phyloP scores from a whole-genome alignment of 192 early-diverging fungal genomes.

The Tieghemiomyces parasiticus region DNA sequence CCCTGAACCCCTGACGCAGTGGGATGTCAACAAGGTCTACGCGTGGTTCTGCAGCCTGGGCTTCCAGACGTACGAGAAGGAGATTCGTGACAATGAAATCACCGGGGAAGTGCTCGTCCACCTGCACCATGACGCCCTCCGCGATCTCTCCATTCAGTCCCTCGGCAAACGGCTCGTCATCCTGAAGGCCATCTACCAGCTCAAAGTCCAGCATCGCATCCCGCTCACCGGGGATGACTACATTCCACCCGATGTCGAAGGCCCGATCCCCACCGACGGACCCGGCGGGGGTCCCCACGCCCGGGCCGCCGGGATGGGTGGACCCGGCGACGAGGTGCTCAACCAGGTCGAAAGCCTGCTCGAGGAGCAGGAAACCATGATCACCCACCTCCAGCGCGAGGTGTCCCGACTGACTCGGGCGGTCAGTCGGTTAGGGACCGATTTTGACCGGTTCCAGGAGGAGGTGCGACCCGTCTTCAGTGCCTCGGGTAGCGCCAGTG shows the following conservation, averaged over 20 bases:
- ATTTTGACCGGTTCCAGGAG: conserved; percentile 1
- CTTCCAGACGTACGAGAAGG: conserved; percentile 5
- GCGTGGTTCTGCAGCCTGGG: conserved; percentile 11
- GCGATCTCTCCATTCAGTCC: conserved; percentile 69
- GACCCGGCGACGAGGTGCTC: neutral
- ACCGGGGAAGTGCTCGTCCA: conserved; percentile 76
- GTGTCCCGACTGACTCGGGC: conserved; percentile 22
- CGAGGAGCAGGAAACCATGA: conserved; percentile 13
- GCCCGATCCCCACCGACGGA: no score
- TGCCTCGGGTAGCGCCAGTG: neutral
- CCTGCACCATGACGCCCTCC: conserved; percentile 82
- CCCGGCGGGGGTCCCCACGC: neutral
- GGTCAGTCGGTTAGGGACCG: conserved; percentile 14
- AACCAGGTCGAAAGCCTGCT: conserved; percentile 5
- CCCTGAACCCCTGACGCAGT: conserved; percentile 9
- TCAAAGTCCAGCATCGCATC: conserved; percentile 64
- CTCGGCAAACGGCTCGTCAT: conserved; percentile 79
- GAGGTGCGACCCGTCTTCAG: conserved; percentile 1
- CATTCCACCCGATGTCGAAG: conserved; percentile 47
- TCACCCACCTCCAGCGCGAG: conserved; percentile 27
- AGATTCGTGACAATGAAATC: conserved; percentile 66
- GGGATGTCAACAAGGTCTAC: conserved; percentile 7
- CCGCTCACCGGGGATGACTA: conserved; percentile 74
- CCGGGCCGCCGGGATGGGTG: neutral
- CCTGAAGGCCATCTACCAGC: conserved; percentile 73